A percentile compares a stretch with the other conserved stretches of the same genome.
phyloP scores from a whole-genome alignment of 73 alveolate species.

The Paramecium tetraurelia region DNA sequence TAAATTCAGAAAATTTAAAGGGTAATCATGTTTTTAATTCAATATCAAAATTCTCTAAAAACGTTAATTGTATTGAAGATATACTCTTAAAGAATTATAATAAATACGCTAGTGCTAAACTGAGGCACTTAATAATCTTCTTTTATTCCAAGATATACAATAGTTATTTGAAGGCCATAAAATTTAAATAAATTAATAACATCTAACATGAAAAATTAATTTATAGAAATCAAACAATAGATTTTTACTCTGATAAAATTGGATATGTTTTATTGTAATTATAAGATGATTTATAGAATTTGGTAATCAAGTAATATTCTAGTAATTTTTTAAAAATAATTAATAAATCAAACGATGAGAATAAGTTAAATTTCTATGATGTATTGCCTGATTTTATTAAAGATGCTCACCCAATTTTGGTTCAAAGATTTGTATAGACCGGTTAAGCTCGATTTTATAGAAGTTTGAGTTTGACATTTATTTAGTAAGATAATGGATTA shows the following conservation, averaged over 20 bases:
- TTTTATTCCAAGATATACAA: neutral
- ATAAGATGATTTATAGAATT: neutral
- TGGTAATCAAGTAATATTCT: neutral
- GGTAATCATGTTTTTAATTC: neutral
- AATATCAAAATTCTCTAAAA: neutral
- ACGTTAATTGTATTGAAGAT: neutral
- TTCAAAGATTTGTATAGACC: neutral
- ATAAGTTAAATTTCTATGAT: neutral
- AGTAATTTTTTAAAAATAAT: neutral
- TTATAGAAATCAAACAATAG: neutral
- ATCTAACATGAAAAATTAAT: neutral
- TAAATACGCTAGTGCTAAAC: neutral
- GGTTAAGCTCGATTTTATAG: neutral
- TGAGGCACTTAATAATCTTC: neutral
- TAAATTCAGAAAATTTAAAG: neutral
- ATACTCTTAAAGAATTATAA: neutral
- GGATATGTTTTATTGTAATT: neutral
- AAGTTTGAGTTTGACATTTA: neutral
- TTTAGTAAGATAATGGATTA: neutral
- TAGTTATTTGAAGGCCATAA: neutral
- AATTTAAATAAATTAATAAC: neutral
- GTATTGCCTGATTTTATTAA: neutral
- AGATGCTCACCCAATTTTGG: neutral
- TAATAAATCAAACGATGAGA: neutral
- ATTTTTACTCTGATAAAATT: slow-evolving; percentile 9